phyloP scores from a whole-genome alignment of 768 basidiomycete species.

The Mycena galopus region DNA sequence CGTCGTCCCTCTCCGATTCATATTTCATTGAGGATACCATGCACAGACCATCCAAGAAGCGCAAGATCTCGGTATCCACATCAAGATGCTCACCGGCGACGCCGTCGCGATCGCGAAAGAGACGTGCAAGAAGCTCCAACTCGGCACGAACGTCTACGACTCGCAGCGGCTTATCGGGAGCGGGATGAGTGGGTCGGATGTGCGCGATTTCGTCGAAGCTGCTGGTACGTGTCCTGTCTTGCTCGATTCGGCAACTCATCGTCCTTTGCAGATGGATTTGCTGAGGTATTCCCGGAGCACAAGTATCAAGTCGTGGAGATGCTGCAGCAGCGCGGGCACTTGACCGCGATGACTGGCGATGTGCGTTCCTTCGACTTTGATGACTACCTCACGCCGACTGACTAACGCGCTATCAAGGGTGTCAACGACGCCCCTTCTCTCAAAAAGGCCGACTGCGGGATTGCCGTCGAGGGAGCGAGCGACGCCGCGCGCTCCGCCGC shows the following conservation, averaged over 20 bases:
- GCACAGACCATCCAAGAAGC: conserved; percentile 58
- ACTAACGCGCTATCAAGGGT: conserved; percentile 11
- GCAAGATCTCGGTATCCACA: conserved; percentile 54
- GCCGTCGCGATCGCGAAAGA: conserved; percentile 64
- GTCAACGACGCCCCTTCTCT: conserved; percentile 50
- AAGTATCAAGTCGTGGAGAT: conserved; percentile 51
- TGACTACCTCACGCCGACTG: background rate
- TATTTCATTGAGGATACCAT: too few species aligned
- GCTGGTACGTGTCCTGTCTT: conserved; percentile 39
- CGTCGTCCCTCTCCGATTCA: background rate
- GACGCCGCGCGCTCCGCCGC: conserved; percentile 56
- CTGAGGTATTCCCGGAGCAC: conserved; percentile 64
- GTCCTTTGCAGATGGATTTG: conserved; percentile 55
- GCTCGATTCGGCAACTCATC: background rate
- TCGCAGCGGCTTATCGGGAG: conserved; percentile 58
- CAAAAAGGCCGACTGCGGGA: conserved; percentile 46
- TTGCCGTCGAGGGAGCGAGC: conserved; percentile 58
- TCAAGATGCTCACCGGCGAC: conserved; percentile 68
- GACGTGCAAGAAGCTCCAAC: conserved; percentile 57
- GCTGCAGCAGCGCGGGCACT: conserved; percentile 55
- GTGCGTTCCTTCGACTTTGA: conserved; percentile 29
- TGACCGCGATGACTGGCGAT: conserved; percentile 61
- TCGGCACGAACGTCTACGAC: conserved; percentile 62
- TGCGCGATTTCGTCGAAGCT: conserved; percentile 54
- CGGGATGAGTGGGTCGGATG: conserved; percentile 56